phyloP scores from a whole-genome alignment of 257 asterid genomes.

The Jaltomata sinuosa region DNA sequence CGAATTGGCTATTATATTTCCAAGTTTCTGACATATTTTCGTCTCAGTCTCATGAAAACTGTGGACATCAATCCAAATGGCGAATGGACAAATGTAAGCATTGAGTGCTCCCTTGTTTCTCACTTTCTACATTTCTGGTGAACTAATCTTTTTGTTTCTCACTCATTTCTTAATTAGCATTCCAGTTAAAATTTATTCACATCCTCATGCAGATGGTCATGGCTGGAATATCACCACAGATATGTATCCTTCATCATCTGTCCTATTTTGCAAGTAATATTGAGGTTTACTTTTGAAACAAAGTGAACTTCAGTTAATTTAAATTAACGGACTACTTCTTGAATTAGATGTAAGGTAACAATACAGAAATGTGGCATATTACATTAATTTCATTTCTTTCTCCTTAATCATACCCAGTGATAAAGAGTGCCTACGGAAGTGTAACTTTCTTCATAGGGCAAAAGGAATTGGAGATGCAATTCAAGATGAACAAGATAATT shows the following conservation, averaged over 20 bases:
- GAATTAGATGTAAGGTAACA: neutral
- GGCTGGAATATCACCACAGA: constrained; percentile 87
- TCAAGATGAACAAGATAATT: no score
- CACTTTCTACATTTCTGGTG: neutral
- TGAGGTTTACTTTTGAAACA: neutral
- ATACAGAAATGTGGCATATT: neutral
- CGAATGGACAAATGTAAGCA: constrained; percentile 70
- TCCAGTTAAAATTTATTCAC: constrained; percentile 4
- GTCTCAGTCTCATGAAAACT: no score
- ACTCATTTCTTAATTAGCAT: neutral
- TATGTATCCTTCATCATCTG: constrained; percentile 46
- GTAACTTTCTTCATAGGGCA: no score
- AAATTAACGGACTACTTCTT: neutral
- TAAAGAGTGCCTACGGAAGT: constrained; percentile 65
- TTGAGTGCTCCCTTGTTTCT: neutral
- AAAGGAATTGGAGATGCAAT: no score
- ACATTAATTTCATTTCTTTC: neutral
- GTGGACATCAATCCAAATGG: no score
- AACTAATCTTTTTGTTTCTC: neutral
- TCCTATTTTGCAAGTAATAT: neutral
- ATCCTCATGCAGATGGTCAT: constrained; percentile 57
- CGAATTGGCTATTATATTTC: no score
- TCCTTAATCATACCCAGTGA: constrained; percentile 36
- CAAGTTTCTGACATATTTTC: no score
- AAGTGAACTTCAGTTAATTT: neutral